These are phyloP conservation scores for Gomphus bonarii DNA, from an alignment of 1,284 basidiomycete species.

Conservation along the genomic window DNA sequence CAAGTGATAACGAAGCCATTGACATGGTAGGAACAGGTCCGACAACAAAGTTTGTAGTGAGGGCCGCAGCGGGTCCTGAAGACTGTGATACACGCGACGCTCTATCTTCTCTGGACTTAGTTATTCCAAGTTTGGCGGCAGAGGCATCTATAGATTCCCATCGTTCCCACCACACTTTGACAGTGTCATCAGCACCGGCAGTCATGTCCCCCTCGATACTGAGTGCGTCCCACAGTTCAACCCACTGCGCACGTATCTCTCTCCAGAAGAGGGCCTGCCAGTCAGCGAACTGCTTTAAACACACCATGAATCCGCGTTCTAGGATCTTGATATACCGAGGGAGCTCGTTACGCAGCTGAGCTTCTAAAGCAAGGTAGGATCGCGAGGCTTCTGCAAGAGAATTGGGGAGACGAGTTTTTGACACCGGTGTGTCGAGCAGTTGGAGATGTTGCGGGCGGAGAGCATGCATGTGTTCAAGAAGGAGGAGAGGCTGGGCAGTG, in stretches of 20 bases:
- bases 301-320: conserved; percentile 38
- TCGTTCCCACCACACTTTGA: conserved; percentile 49
- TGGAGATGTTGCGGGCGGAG: conserved; percentile 58
- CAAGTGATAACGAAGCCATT: not conserved
- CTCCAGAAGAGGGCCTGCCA: conserved; percentile 52
- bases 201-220: conserved; percentile 57
- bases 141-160: conserved; percentile 48
- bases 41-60: not conserved
- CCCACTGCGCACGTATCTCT: conserved; percentile 52
- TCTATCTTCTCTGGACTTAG: conserved; percentile 3
- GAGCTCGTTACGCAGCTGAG: conserved; percentile 56
- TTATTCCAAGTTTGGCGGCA: conserved; percentile 5
- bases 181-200: conserved; percentile 11
- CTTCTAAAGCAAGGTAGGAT: conserved; percentile 63
- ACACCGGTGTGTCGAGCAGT: conserved; percentile 49
- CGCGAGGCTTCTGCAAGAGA: conserved; percentile 58
- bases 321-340: conserved; percentile 51
- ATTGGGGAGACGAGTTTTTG: conserved; percentile 51
- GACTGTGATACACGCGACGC: not conserved
- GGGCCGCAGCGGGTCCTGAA: conserved; percentile 1
- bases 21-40: not conserved
- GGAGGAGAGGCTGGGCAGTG: conserved; percentile 48
- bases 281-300: conserved; percentile 37
- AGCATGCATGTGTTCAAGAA: conserved; percentile 35
- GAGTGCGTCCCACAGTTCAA: conserved; percentile 68